Conservation (phyloP, 345 rosid species). For the Capsella bursapastoris region DNA sequence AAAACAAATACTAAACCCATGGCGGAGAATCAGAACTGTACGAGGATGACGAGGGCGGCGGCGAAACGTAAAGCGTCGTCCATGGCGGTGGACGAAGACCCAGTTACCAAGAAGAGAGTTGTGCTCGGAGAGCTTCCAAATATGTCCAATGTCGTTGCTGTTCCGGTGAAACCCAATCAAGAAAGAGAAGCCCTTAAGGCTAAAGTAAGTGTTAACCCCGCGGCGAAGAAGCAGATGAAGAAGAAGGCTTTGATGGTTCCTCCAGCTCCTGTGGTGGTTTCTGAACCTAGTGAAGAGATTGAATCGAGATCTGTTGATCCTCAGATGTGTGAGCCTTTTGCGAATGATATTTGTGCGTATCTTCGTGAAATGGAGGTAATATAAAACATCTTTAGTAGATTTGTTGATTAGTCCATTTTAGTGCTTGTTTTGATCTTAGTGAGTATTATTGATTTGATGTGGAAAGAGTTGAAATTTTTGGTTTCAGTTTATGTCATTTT, state of each 20-base stretch:
- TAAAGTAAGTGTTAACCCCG: background rate
- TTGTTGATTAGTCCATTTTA: background rate
- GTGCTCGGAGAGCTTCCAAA: conserved; percentile 39
- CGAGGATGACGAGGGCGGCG: conserved; percentile 43
- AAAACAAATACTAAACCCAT: background rate
- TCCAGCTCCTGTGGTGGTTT: background rate
- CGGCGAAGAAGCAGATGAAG: conserved; percentile 29
- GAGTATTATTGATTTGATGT: too few relatives aligned
- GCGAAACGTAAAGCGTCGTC: conserved; percentile 39
- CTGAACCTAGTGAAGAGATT: background rate
- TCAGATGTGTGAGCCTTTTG: conserved; percentile 42
- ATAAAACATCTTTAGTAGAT: background rate
- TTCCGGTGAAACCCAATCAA: conserved; percentile 13
- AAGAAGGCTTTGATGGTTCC: conserved; percentile 3
- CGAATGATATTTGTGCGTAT: conserved; percentile 23
- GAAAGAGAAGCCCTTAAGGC: conserved; percentile 1
- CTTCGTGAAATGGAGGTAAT: conserved; percentile 40
- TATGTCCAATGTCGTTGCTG: conserved; percentile 34
- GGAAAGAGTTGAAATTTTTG: background rate
- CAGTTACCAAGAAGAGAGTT: conserved; percentile 35
- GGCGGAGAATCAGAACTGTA: conserved; percentile 40
- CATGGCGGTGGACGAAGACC: conserved; percentile 22
- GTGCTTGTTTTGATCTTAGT: background rate
- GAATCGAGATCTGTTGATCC: conserved; percentile 40
- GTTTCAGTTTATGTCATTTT: conserved; percentile 17